phyloP scores from a whole-genome alignment of 1,139 yeast genomes.

The Candida sojae region DNA sequence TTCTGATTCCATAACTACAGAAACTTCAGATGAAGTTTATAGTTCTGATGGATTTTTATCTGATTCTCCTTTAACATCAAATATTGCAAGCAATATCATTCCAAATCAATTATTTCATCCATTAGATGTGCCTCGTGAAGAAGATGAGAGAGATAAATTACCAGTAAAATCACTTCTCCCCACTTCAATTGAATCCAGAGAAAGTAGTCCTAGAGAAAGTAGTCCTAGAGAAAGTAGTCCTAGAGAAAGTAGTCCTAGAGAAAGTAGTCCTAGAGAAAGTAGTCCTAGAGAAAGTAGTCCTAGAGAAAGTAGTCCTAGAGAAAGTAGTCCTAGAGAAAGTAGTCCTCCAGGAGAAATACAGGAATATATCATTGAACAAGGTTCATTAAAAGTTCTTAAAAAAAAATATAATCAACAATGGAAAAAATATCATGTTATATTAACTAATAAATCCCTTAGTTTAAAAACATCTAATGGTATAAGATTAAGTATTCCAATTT shows the following conservation, averaged over 20 bases:
- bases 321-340: neutral
- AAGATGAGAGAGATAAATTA: conserved; percentile 3
- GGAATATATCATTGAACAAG: conserved; percentile 46
- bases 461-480: conserved; percentile 37
- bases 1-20: conserved; percentile 4
- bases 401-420: conserved; percentile 48
- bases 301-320: neutral
- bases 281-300: neutral
- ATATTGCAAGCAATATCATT: neutral
- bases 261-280: neutral
- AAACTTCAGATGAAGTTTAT: conserved; percentile 3
- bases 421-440: conserved; percentile 43
- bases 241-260: neutral
- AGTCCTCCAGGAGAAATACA: neutral
- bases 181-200: neutral
- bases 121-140: conserved; percentile 5
- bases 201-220: neutral
- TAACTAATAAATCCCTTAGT: conserved; percentile 42
- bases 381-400: conserved; percentile 40
- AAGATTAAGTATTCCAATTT: conserved; percentile 23
- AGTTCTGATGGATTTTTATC: conserved; percentile 7
- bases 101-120: conserved; percentile 1
- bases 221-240: neutral
- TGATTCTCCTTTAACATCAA: conserved; percentile 7
- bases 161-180: neutral